Evolutionary conservation across 306 rosid genomes (phyloP).

Genomic region (Trichosanthes cucumerina): DNA sequence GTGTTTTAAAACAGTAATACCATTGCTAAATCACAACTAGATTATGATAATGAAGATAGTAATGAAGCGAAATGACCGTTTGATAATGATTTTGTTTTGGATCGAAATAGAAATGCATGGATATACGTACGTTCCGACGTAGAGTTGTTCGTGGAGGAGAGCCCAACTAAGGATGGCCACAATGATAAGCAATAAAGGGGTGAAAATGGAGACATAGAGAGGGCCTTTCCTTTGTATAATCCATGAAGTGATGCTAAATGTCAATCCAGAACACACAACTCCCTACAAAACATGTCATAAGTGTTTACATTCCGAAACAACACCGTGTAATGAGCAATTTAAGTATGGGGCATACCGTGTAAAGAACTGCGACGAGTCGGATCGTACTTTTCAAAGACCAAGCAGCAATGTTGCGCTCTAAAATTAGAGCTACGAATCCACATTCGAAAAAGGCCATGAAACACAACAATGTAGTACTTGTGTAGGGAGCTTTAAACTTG

Average conservation of each 20-base stretch:
- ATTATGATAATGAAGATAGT: too few relatives aligned
- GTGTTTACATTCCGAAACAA: not conserved
- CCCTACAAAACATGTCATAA: slow-evolving; percentile 35
- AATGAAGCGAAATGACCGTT: not conserved
- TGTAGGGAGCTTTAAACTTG: slow-evolving; percentile 66
- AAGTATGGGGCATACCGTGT: slow-evolving; percentile 30
- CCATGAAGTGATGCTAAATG: slow-evolving; percentile 49
- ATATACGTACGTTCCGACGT: slow-evolving; percentile 55
- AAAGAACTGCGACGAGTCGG: slow-evolving; percentile 42
- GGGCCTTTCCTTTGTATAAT: slow-evolving; percentile 63
- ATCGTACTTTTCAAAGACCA: slow-evolving; percentile 46
- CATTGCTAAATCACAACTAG: too few relatives aligned
- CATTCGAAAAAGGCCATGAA: slow-evolving; percentile 53
- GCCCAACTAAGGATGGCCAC: slow-evolving; percentile 61
- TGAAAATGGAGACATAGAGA: slow-evolving; percentile 60
- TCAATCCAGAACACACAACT: slow-evolving; percentile 36
- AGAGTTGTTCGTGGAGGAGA: slow-evolving; percentile 45
- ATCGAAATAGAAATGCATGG: not conserved
- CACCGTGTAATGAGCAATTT: not conserved
- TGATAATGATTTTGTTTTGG: not conserved
- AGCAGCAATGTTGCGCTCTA: slow-evolving; percentile 29
- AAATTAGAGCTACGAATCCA: slow-evolving; percentile 33
- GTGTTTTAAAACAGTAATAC: not conserved
- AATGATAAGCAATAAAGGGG: slow-evolving; percentile 49
- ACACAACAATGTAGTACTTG: slow-evolving; percentile 51